Evolutionary conservation across 257 asterid genomes (phyloP), one percentile per base, ranked within the genome.

Genomic region (Haberlea rhodopensis): DNA sequence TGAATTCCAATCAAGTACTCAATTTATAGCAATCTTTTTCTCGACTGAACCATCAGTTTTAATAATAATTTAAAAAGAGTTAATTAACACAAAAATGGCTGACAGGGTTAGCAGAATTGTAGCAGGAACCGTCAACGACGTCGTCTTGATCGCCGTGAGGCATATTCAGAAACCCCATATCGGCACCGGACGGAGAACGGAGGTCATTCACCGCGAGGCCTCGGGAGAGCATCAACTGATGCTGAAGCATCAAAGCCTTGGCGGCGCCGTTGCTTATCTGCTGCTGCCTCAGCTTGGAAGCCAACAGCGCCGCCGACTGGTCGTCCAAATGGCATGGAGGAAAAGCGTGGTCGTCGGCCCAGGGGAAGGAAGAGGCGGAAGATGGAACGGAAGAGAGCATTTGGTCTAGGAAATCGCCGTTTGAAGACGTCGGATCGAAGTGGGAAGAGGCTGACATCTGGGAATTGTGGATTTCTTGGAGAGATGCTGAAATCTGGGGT

Each of bases 361-460:
- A 79, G 59, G 74, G 76, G 76, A 75, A 76, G 71, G 74, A 55
- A 40, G 76, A 60, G 72, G 76, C 31, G 71, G 89, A 73, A 7
- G 86, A 58, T 15, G 95, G 91, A 15, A 83, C 78, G 15, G 91
- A 80, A 22, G 94, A 87, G 20, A 87, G 82, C 79, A 90, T 82
- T 66, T 90, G 97, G 25, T 90, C 90, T 19, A 87, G 90, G 28
- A 90, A 90, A 46, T 85, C 96, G 29, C 84, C 95, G 40, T 82
- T 84, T 19, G 92, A 70, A 48, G 87, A 75, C 22, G 75, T 56
- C 13, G 83, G 84, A 81, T 90, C 95, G 75, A 83, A 85, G 21
- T 76, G 84, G 1, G 80, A 52, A 10, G 78, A 16, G 6, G 54
- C 57, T 63, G 62, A 34, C 73, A 70, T 67, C 58, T 69, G 80